phyloP scores from a whole-genome alignment of 495 filamentous ascomycete genomes.

The Lasiosphaeria hispida region DNA sequence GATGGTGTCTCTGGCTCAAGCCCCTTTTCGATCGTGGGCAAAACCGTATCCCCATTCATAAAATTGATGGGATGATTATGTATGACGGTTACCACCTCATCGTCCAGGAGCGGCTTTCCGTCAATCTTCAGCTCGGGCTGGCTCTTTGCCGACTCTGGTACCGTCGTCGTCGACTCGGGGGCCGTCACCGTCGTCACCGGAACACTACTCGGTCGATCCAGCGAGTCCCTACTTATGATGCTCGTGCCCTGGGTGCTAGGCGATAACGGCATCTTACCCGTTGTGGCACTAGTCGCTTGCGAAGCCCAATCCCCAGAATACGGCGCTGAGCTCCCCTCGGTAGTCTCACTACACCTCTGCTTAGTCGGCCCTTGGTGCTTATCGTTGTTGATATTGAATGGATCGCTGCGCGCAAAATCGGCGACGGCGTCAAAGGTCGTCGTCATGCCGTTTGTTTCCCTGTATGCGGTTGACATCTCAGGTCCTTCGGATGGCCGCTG shows the following conservation, averaged over 20 bases:
- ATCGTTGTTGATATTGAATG: conserved; percentile 31
- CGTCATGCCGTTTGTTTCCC: conserved; percentile 39
- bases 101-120: not conserved
- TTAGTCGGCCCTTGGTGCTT: conserved; percentile 33
- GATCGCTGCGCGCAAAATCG: conserved; percentile 37
- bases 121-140: conserved; percentile 19
- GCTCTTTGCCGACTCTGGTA: conserved; percentile 26
- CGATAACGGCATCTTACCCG: conserved; percentile 55
- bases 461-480: conserved; percentile 21
- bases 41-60: too few relatives aligned
- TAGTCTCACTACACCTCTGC: conserved; percentile 51
- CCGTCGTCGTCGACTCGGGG: conserved; percentile 34
- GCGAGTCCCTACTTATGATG: conserved; percentile 51
- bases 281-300: conserved; percentile 55
- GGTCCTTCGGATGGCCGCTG: conserved; percentile 18
- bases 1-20: conserved; percentile 12
- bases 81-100: too few relatives aligned
- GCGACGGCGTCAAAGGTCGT: conserved; percentile 32
- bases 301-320: conserved; percentile 50
- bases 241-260: conserved; percentile 58
- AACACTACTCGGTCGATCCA: conserved; percentile 41
- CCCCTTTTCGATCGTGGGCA: not conserved
- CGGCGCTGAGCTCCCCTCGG: conserved; percentile 50
- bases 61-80: not conserved
- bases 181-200: conserved; percentile 39